Evolutionary conservation across 2,329 filamentous ascomycete species (phyloP), one percentile per base, ranked within the genome.

Genomic region (Macroventuria anomochaeta): DNA sequence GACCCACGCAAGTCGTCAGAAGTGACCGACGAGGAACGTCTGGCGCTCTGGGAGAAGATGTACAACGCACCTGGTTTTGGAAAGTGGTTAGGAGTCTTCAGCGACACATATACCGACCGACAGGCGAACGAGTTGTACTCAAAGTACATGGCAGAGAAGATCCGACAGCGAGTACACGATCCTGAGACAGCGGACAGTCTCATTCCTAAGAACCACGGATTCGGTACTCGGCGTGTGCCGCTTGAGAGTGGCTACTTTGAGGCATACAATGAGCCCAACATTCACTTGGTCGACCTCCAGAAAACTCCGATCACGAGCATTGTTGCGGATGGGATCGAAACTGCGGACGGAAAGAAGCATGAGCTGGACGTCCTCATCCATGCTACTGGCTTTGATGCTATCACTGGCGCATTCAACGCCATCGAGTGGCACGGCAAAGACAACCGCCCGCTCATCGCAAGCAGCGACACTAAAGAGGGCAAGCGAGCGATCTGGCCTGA

Each of bases 331-430:
- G 79, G 83, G 5, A 73, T 85, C 53, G 70, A 79, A 63, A 76
- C 83, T 17, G 71, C 70, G 1, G 77, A 78, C 2, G 43, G 43
- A 1, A 67, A 78, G 26, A 69, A 81, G 21, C 65, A 82, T 50
- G 73, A 80, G 25, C 76, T 84, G 7, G 85, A 87, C 62, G 76
- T 78, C 18, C 79, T 87, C 37, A 73, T 86, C 50, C 59, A 73
- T 46, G 76, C 68, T 15, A 79, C 72, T 0, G 78, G 78, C 0
- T 80, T 77, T 47, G 77, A 80, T 47, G 70, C 73, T 0, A 59
- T 76, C 10, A 70, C 65, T 1, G 76, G 77, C 10, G 68, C 78
- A 5, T 49, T 49, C 21, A 49, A 42, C 13, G 46, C 46, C 7
- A 36, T 49, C 7, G 23, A 36, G 3, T 46, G 43, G 43, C 43